Evolutionary conservation across 371 early-diverging fungal genomes (phyloP).

Genomic region (Phascolomyces articulosus): DNA sequence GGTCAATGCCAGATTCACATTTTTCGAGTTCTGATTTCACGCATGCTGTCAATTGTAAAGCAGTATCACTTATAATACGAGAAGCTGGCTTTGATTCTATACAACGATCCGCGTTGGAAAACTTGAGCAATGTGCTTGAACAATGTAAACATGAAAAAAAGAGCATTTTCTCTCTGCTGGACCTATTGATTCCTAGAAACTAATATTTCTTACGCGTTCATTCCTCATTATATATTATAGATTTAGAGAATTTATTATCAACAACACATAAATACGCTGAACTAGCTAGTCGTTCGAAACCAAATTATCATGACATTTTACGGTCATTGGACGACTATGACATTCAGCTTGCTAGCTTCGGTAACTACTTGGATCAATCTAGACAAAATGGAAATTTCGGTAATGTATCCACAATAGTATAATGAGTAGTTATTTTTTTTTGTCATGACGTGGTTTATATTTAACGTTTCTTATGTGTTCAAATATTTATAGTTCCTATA

Average conservation of each 20-base stretch:
- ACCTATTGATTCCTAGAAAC: no score
- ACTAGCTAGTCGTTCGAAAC: conserved; percentile 54
- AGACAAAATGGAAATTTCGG: conserved; percentile 16
- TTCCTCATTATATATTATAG: conserved; percentile 22
- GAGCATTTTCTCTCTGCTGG: not conserved
- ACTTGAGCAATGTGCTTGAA: conserved; percentile 45
- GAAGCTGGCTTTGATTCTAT: conserved; percentile 56
- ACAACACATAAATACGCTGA: conserved; percentile 55
- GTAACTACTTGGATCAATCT: conserved; percentile 31
- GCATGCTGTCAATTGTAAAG: conserved; percentile 20
- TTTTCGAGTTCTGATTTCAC: conserved; percentile 13
- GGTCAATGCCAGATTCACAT: not conserved
- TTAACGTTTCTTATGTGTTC: not conserved
- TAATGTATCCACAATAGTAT: not conserved
- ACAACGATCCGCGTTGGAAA: conserved; percentile 46
- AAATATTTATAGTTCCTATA: not conserved
- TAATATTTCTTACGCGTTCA: not conserved
- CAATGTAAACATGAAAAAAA: conserved; percentile 40
- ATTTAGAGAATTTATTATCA: conserved; percentile 51
- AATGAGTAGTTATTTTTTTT: not conserved
- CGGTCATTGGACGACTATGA: conserved; percentile 45
- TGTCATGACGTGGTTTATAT: no score
- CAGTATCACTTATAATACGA: conserved; percentile 35
- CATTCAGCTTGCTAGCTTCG: conserved; percentile 32
- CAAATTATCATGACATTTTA: conserved; percentile 57